These are phyloP conservation scores for Phytophthora fragariae DNA, from an alignment of 352 stramenopile genomes.

Conservation along the genomic window DNA sequence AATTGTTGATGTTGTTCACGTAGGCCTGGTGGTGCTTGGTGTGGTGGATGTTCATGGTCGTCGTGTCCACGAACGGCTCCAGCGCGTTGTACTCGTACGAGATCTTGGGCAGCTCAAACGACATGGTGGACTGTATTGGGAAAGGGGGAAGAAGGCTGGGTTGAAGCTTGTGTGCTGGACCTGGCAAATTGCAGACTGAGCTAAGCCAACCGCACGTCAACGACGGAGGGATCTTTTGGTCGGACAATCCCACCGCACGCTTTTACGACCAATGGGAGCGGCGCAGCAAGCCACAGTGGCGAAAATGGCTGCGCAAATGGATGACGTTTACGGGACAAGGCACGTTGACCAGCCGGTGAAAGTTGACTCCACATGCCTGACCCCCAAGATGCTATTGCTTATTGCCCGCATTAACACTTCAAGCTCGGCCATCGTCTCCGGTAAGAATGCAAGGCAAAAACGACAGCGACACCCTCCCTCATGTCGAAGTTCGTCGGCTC, in stretches of 20 bases:
- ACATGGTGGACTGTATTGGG: conserved; percentile 48
- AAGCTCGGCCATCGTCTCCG: background rate
- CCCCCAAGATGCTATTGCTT: no score
- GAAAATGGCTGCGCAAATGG: background rate
- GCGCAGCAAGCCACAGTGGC: background rate
- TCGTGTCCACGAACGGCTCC: conserved; percentile 90
- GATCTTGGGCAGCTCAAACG: conserved; percentile 84
- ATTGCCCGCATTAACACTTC: background rate
- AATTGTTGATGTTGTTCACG: conserved; percentile 93
- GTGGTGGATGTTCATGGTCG: conserved; percentile 93
- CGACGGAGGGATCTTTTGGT: conserved; percentile 28
- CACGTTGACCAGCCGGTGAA: conserved; percentile 14
- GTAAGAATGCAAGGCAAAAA: background rate
- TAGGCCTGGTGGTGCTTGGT: conserved; percentile 93
- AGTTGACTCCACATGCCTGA: conserved; percentile 14
- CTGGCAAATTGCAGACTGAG: conserved; percentile 46
- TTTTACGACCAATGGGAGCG: conserved; percentile 34
- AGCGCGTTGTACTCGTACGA: conserved; percentile 89
- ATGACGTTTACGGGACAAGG: background rate
- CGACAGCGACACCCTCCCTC: background rate
- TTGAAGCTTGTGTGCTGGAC: conserved; percentile 32
- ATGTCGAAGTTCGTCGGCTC: conserved; percentile 21
- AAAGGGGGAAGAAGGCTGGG: background rate
- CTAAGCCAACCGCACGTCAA: background rate
- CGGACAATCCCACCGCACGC: conserved; percentile 37